Base-by-base conservation (phyloP, 2,329 filamentous ascomycete species). In the Exophiala sideris region DNA sequence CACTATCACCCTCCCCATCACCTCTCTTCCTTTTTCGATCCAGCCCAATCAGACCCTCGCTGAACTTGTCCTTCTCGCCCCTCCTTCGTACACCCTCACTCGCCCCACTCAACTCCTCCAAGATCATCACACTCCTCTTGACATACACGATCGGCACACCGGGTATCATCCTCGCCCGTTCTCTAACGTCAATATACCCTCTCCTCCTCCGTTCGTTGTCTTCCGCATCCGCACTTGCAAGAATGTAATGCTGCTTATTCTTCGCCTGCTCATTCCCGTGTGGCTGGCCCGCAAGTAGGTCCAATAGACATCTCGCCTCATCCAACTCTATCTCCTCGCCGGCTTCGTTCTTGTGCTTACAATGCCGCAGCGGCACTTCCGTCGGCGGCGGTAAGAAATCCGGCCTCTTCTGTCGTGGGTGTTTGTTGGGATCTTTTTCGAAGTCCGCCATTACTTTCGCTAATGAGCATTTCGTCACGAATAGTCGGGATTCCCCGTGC, bases 401-500 rank as follows among this genome's bases (percentile, higher is more conserved):
- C 5, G 74, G 74, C 38, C 46, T 48, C n/a, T 45, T 52, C 38
- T 33, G 41, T 36, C n/a, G 11, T 71, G 66, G 41, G 66, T 29
- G 69, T 66, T 51, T 47, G 7, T 53, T 41, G 32, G 41, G 44
- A 20, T 48, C 18, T 32, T 59, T 59, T 29, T 62, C 68, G n/a
- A 69, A 71, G 38, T 66, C 70, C 24, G 51, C 57, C 55, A 73
- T 73, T 33, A 76, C 68, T 11, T 71, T 70, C 5, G 71, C 74
- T 20, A 76, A 68, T 2, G 74, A 76, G 60, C 73, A 77, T 67
- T 94, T 94, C 10, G 89, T 91, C 50, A 97, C 84, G 6, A 96
- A 86, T 45, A 89, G 87, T 73, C 94, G 95, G 64, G 91, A 85
- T 69, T 89, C 82, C 57, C 89, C 91, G 67, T 95, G 89, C 3